phyloP scores from a whole-genome alignment of 441 rosid genomes.

The Jatropha multifida region DNA sequence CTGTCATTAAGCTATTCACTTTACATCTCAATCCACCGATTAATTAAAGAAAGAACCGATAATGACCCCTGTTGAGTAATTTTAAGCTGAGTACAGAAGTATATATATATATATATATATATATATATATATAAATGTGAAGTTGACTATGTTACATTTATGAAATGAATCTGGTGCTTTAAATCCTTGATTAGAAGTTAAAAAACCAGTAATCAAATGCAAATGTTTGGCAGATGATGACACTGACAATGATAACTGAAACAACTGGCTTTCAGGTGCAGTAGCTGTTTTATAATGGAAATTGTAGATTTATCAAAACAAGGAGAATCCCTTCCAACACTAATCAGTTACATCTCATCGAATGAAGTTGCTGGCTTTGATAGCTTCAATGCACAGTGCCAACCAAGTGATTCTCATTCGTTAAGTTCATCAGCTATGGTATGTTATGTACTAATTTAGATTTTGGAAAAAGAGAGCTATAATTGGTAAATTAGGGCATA shows the following conservation, averaged over 20 bases:
- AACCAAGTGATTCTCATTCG: neutral
- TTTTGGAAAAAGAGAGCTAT: neutral
- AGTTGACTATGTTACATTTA: too few species aligned
- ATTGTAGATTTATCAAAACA: conserved; percentile 20
- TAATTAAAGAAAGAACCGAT: neutral
- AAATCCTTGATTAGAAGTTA: too few species aligned
- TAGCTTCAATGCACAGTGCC: neutral
- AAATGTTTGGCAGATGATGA: too few species aligned
- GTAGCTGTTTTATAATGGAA: conserved; percentile 31
- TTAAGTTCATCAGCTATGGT: conserved; percentile 12
- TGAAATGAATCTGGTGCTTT: too few species aligned
- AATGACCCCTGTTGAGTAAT: neutral
- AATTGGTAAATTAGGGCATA: neutral
- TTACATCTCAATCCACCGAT: neutral
- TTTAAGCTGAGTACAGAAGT: too few species aligned
- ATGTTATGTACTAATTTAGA: neutral
- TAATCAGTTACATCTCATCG: conserved; percentile 38
- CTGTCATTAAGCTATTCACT: neutral
- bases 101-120: too few species aligned
- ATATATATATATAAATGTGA: too few species aligned
- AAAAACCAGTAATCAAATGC: too few species aligned
- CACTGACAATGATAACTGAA: too few species aligned
- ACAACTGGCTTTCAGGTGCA: conserved; percentile 16
- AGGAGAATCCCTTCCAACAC: conserved; percentile 37
- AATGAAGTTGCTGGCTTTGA: conserved; percentile 40